phyloP scores from a whole-genome alignment of 129 eudicot species.

The Pseudognaphalium luteoalbum region DNA sequence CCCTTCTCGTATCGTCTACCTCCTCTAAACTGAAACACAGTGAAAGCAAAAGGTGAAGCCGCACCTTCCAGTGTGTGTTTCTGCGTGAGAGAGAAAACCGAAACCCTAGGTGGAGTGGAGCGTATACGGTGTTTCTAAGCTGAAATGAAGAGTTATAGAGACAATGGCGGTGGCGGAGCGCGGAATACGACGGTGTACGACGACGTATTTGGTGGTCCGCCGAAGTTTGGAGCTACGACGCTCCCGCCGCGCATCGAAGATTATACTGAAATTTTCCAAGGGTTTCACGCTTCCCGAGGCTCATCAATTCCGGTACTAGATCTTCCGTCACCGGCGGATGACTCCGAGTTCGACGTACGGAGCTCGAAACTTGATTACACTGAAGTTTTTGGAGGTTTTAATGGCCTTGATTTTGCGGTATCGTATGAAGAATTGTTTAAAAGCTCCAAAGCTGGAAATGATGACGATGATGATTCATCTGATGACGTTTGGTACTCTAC shows the following conservation, averaged over 20 bases:
- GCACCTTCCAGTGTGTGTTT: constrained; percentile 35
- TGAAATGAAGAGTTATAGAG: constrained; percentile 49
- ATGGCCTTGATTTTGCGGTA: constrained; percentile 52
- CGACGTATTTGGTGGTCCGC: constrained; percentile 85
- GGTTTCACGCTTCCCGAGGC: constrained; percentile 78
- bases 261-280: constrained; percentile 81
- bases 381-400: constrained; percentile 67
- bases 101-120: constrained; percentile 32
- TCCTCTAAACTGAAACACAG: constrained; percentile 31
- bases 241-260: constrained; percentile 86
- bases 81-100: constrained; percentile 34
- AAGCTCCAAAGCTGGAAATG: constrained; percentile 34
- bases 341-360: constrained; percentile 44
- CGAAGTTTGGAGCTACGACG: constrained; percentile 59
- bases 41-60: constrained; percentile 24
- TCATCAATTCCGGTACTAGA: constrained; percentile 82
- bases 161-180: constrained; percentile 36
- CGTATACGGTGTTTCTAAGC: not conserved
- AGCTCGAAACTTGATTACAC: constrained; percentile 59
- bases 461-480: constrained; percentile 51
- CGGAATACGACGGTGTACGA: constrained; percentile 65
- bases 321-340: constrained; percentile 53
- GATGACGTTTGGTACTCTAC: constrained; percentile 68
- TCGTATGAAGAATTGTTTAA: constrained; percentile 57
- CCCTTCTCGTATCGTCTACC: constrained; percentile 38